Base-by-base conservation (phyloP, 163 green algal genomes). In the Trebouxia gelatinosa region DNA sequence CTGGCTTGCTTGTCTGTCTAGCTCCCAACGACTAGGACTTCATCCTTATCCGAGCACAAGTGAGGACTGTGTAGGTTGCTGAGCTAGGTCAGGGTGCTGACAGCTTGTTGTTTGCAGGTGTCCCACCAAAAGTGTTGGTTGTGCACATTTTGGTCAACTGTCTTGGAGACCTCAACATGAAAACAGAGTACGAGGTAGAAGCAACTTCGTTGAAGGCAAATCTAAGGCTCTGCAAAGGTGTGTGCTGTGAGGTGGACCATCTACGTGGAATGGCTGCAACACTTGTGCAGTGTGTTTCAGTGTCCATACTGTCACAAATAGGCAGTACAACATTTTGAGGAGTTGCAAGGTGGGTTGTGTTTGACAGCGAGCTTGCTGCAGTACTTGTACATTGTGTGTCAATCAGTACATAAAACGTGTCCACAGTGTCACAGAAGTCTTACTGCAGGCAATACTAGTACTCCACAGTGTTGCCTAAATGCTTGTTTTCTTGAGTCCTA, bases 81-180 rank as follows among this genome's bases (percentile, higher is more conserved):
- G n/a, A 37, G 57, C 21, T n/a, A 66, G 21, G n/a, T 66, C 57
- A n/a, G 57, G 57, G 57, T 66, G 57, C n/a, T 66, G 57, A 66
- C 35, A 66, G 57, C 23, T 38, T 35, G n/a, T 66, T 66, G 57
- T 66, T 37, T 66, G 57, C 57, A 66, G 57, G 57, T 37, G 57
- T 66, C 57, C n/a, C 57, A 38, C 57, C n/a, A n/a, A 66, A 66
- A 66, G 57, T 66, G 57, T 66, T 66, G 57, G 26, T 39, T 66
- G 57, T 66, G 57, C 57, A 66, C 57, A 28, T 66, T 66, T 28
- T 66, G 57, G 57, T 66, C n/a, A 66, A 66, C 57, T 35, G n/a
- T 66, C 23, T 16, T 39, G 57, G 37, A 66, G 57, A 66, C 57
- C n/a, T 66, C 35, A 66, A 66, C 13, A 66, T 66, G 57, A 66